Base-by-base conservation (phyloP, 768 basidiomycete species). In the Brasilioporus rufonigricans region DNA sequence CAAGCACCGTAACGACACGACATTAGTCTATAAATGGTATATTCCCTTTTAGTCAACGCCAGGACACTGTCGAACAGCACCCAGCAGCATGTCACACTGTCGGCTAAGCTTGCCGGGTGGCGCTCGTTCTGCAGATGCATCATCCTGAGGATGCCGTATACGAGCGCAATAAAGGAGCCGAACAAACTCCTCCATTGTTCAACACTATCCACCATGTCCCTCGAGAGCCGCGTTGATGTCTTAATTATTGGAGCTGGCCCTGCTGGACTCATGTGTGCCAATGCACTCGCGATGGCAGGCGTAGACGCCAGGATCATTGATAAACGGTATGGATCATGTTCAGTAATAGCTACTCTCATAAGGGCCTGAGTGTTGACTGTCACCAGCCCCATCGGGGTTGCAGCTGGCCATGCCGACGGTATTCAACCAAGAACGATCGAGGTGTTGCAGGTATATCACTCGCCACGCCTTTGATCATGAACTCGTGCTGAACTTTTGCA, bases 251-350 rank as follows among this genome's bases (percentile, higher is more conserved):
- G 79, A 13, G 79, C 80, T 60, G 80, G 78, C 47, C 79, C 77
- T 2, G 72, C 77, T 5, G 82, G 89, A 3, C 66, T 89, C 5
- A 87, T 91, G 86, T 85, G 83, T 56, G 81, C 80, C 27, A 84
- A 85, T 46, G 79, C 74, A 23, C 72, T 83, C 11, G 75, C 72
- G 5, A 62, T 60, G 23, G 78, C 75, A 5, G 77, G 80, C 6
- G 24, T 71, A 13, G 68, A 76, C 45, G 73, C 78, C 18, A 73
- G 78, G 31, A 74, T 83, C 44, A 68, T 83, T 5, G 81, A 83
- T 53, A 71, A 76, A 56, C 71, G 78, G 76, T n/a, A n/a, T n/a
- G n/a, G n/a, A n/a, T 19, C n/a, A 29, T 11, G 21, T 21, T 12
- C 12, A 2, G 4, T 13, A 4, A 38, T 35, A 4, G 2, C 13